Percentiles rank a stretch among this genome's conserved stretches.
Evolutionary conservation across 306 rosid species (phyloP).

Genomic region (Oxytropis ochrocephala): DNA sequence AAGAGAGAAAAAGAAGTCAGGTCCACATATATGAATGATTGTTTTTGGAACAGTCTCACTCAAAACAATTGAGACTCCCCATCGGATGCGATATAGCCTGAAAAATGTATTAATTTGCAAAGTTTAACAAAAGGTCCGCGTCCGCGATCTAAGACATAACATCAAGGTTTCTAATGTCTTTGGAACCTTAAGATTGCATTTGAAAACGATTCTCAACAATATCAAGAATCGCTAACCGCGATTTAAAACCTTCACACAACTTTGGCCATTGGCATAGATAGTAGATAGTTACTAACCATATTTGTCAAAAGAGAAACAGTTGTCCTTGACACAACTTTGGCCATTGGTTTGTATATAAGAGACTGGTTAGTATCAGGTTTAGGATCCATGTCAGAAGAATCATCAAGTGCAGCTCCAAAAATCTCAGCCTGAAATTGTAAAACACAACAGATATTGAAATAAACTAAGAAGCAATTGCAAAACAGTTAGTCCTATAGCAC

Average conservation of each 20-base stretch:
- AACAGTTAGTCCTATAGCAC: background rate
- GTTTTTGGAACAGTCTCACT: background rate
- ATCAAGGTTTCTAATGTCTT: no score
- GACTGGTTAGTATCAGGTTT: constrained; percentile 43
- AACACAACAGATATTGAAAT: constrained; percentile 10
- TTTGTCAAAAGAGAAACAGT: constrained; percentile 79
- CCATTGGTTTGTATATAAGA: constrained; percentile 73
- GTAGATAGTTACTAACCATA: constrained; percentile 49
- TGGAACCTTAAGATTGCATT: no score
- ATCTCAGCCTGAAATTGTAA: constrained; percentile 45
- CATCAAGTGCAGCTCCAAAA: constrained; percentile 31
- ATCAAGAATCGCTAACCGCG: no score
- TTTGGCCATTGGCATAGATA: background rate
- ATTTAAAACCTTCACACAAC: no score
- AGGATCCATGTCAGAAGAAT: constrained; percentile 37
- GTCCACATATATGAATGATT: background rate
- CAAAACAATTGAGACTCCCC: background rate
- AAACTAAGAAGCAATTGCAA: constrained; percentile 11
- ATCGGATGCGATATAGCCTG: no score
- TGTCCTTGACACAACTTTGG: constrained; percentile 72
- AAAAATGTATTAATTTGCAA: background rate
- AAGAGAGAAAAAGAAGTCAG: background rate
- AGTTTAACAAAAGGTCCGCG: no score
- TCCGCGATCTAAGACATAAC: no score
- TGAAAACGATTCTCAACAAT: no score